Conservation (phyloP, 2,329 filamentous ascomycete genomes). For the Cordyceps fumosorosea region DNA sequence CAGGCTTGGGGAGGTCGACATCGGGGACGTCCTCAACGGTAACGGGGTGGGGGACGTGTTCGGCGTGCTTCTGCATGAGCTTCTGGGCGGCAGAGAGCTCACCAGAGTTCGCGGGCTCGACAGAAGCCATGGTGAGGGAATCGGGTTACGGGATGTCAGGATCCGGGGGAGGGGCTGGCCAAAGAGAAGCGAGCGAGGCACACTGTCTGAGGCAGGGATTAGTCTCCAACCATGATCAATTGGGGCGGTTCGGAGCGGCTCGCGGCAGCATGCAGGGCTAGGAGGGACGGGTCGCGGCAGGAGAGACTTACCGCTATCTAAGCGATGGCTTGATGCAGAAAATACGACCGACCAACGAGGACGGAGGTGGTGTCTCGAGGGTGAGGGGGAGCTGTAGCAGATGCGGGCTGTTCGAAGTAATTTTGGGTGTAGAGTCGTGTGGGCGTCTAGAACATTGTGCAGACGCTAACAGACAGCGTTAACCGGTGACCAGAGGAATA, state of each 20-base stretch:
- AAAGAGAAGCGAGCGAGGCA: not conserved
- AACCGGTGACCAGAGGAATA: conserved; percentile 33
- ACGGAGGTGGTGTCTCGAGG: not conserved
- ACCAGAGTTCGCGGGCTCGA: conserved; percentile 21
- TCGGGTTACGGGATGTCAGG: conserved; percentile 14
- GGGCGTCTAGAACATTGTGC: conserved; percentile 34
- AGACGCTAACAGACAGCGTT: conserved; percentile 26
- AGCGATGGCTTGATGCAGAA: not conserved
- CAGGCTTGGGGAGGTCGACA: conserved; percentile 63
- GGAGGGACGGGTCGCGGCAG: not conserved
- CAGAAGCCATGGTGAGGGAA: conserved; percentile 35
- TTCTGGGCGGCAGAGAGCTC: conserved; percentile 53
- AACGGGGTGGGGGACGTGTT: conserved; percentile 45
- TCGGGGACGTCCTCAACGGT: conserved; percentile 78
- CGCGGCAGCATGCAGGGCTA: not conserved
- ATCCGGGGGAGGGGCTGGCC: conserved; percentile 1
- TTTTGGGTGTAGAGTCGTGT: conserved; percentile 17
- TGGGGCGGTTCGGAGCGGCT: not conserved
- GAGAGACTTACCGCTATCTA: not conserved
- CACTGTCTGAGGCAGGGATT: conserved; percentile 1
- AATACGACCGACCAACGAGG: not conserved
- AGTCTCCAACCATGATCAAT: not conserved
- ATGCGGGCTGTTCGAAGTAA: conserved; percentile 5
- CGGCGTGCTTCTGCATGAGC: conserved; percentile 57
- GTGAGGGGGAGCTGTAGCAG: conserved; percentile 1